Conservation (phyloP, 306 rosid genomes). For the Acacia melanoxylon region DNA sequence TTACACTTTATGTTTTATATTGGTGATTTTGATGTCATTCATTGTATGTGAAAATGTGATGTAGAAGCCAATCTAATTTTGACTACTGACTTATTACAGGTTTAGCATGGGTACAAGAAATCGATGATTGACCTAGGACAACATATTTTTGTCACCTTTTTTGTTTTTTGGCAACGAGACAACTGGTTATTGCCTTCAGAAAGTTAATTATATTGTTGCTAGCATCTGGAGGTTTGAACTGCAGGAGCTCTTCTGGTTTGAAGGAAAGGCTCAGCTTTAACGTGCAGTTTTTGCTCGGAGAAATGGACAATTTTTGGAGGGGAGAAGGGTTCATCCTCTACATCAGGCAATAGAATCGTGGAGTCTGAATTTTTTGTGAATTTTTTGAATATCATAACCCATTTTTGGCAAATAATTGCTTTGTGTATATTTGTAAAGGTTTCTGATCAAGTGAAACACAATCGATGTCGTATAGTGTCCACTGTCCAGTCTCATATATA, state of each 20-base stretch:
- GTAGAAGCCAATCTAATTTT: slow-evolving; percentile 28
- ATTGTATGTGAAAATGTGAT: not conserved
- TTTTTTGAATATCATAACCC: slow-evolving; percentile 24
- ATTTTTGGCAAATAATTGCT: slow-evolving; percentile 56
- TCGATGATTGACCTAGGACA: slow-evolving; percentile 57
- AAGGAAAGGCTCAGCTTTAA: slow-evolving; percentile 36
- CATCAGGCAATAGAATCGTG: slow-evolving; percentile 51
- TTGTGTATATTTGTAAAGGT: slow-evolving; percentile 52
- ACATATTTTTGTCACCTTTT: slow-evolving; percentile 16
- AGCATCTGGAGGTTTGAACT: slow-evolving; percentile 30
- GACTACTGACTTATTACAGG: slow-evolving; percentile 46
- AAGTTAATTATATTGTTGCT: slow-evolving; percentile 25
- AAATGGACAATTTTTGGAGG: slow-evolving; percentile 27
- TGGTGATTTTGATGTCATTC: slow-evolving; percentile 25
- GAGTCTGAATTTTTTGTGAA: slow-evolving; percentile 30
- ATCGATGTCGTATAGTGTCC: slow-evolving; percentile 16
- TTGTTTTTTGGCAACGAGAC: slow-evolving; percentile 22
- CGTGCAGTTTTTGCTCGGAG: slow-evolving; percentile 14
- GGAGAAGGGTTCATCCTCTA: slow-evolving; percentile 34
- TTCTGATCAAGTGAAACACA: slow-evolving; percentile 35
- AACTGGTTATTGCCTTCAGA: slow-evolving; percentile 26
- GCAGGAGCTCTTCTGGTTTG: slow-evolving; percentile 28
- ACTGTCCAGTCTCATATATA: not conserved
- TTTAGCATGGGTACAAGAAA: slow-evolving; percentile 91
- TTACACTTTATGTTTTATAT: not conserved